These are phyloP conservation scores for Ophiocordyceps australis DNA, from an alignment of 2,329 filamentous ascomycete genomes.

Conservation along the genomic window DNA sequence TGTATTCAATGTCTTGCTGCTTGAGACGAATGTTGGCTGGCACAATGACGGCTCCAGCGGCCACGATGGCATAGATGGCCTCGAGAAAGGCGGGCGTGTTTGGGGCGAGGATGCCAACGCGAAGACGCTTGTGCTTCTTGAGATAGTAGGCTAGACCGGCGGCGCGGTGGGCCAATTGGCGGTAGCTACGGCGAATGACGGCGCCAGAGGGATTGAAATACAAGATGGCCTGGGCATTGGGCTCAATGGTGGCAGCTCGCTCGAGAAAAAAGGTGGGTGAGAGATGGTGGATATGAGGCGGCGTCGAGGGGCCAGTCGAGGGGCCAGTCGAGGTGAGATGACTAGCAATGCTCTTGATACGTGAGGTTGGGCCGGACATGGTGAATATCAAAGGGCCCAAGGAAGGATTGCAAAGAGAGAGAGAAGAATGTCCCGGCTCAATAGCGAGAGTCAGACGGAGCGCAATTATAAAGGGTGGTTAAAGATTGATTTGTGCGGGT, in stretches of 20 bases:
- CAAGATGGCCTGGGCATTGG: slow-evolving; percentile 66
- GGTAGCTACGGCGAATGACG: slow-evolving; percentile 59
- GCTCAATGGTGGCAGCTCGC: slow-evolving; percentile 75
- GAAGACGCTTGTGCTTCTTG: slow-evolving; percentile 50
- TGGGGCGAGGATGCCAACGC: slow-evolving; percentile 72
- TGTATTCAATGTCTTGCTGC: slow-evolving; percentile 73
- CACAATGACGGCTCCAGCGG: slow-evolving; percentile 63
- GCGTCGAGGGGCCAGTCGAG: slow-evolving; percentile 17
- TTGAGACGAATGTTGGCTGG: slow-evolving; percentile 49
- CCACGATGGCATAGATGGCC: slow-evolving; percentile 71
- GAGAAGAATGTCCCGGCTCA: too few species aligned
- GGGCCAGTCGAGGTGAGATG: slow-evolving; percentile 28
- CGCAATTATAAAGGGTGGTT: too few species aligned
- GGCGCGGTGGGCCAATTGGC: slow-evolving; percentile 69
- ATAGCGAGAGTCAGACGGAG: too few species aligned
- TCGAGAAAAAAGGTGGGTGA: slow-evolving; percentile 79
- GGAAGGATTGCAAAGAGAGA: background rate
- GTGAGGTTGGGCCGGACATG: slow-evolving; percentile 48
- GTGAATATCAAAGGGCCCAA: slow-evolving; percentile 3
- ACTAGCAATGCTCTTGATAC: slow-evolving; percentile 37
- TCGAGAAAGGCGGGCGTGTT: slow-evolving; percentile 95
- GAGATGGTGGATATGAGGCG: slow-evolving; percentile 54
- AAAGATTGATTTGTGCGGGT: too few species aligned
- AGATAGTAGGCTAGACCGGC: slow-evolving; percentile 79
- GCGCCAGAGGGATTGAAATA: slow-evolving; percentile 67